These are phyloP conservation scores for Pelagomonas calceolata DNA, from an alignment of 108 stramenopile species.

Conservation along the genomic window DNA sequence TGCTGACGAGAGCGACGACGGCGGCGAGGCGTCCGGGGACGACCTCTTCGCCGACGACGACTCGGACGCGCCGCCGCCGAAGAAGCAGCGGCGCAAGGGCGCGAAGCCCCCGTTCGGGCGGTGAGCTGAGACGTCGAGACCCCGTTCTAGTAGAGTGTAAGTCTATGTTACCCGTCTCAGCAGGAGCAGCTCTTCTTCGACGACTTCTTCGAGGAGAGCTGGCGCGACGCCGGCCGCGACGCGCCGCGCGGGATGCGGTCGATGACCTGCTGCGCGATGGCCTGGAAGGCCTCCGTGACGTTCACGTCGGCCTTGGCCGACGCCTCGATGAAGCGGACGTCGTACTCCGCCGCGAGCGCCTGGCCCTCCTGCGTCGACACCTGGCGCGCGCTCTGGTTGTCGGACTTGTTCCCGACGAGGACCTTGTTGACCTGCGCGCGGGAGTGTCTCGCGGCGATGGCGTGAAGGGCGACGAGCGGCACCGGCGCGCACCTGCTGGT, in stretches of 20 bases:
- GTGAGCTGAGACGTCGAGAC: too few species aligned
- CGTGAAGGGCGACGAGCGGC: background rate
- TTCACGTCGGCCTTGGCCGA: slow-evolving; percentile 89
- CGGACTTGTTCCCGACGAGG: slow-evolving; percentile 97
- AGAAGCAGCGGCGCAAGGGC: background rate
- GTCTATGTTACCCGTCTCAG: too few species aligned
- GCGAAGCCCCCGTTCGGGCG: background rate
- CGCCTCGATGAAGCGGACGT: slow-evolving; percentile 91
- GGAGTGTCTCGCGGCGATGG: slow-evolving; percentile 54
- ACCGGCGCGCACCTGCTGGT: slow-evolving; percentile 5
- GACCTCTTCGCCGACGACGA: background rate
- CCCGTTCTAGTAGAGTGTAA: too few species aligned
- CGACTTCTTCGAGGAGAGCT: background rate
- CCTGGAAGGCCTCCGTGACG: slow-evolving; percentile 73
- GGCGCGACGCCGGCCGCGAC: background rate
- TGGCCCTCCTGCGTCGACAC: slow-evolving; percentile 87
- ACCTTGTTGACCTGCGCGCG: slow-evolving; percentile 92
- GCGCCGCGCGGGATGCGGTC: background rate
- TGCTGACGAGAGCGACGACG: background rate
- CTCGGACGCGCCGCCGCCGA: background rate
- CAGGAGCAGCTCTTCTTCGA: background rate
- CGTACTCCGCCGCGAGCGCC: slow-evolving; percentile 80
- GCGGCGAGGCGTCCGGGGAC: background rate
- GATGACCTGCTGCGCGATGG: slow-evolving; percentile 39
- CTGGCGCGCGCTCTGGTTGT: slow-evolving; percentile 84